A percentile compares a stretch with the other conserved stretches of the same genome.
phyloP scores from a whole-genome alignment of 148 eudicot species.

The Spergularia bocconei region DNA sequence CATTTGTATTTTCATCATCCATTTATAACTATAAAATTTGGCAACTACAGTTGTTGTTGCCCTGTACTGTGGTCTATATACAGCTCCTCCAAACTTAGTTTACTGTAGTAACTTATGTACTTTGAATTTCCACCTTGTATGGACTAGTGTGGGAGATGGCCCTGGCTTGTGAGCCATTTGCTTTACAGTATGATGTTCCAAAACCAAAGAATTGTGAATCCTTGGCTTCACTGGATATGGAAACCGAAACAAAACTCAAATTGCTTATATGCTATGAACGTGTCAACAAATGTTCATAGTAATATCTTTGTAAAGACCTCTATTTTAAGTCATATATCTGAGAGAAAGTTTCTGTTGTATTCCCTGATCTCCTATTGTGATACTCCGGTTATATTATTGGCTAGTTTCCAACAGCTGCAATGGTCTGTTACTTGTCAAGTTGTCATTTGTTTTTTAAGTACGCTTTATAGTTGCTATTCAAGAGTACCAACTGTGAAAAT shows the following conservation, averaged over 20 bases:
- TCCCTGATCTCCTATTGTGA: not conserved
- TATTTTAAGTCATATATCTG: not conserved
- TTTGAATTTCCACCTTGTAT: not conserved
- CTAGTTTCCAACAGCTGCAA: not conserved
- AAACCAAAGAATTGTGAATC: too few species aligned
- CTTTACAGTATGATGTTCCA: too few species aligned
- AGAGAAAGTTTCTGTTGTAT: not conserved
- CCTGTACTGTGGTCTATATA: not conserved
- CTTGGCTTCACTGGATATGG: not conserved
- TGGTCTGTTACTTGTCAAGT: not conserved
- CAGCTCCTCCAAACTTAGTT: not conserved
- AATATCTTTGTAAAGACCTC: not conserved
- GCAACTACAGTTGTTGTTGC: too few species aligned
- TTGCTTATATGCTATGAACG: not conserved
- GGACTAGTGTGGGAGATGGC: too few species aligned
- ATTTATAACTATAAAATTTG: too few species aligned
- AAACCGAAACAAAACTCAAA: not conserved
- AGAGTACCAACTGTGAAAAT: conserved; percentile 17
- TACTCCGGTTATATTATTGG: not conserved
- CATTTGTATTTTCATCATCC: not conserved
- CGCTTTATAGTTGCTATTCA: not conserved
- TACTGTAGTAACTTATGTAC: too few species aligned
- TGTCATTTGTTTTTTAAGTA: not conserved
- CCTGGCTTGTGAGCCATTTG: too few species aligned
- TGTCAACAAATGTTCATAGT: not conserved